phyloP scores from a whole-genome alignment of 2,329 filamentous ascomycete genomes.

The Cytospora schulzeri region DNA sequence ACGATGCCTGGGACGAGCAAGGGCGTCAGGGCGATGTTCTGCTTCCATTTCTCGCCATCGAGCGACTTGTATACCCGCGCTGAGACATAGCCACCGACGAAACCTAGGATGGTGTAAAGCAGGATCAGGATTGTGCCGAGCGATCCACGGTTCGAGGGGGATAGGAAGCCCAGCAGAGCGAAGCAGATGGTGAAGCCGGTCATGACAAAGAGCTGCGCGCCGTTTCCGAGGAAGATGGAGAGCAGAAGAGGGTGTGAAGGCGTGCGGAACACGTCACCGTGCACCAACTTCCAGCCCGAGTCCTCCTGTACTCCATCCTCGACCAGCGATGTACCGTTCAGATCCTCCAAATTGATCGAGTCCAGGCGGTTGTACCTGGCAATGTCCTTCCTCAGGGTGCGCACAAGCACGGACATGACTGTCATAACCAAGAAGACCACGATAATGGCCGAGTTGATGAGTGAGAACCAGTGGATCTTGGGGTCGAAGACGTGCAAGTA shows the following conservation, averaged over 20 bases:
- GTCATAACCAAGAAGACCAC: constrained; percentile 89
- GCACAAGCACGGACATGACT: constrained; percentile 87
- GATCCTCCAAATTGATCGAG: constrained; percentile 84
- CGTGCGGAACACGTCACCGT: constrained; percentile 93
- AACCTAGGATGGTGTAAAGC: constrained; percentile 90
- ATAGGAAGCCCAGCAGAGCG: constrained; percentile 90
- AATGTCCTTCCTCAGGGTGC: constrained; percentile 92
- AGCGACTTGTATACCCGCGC: constrained; percentile 93
- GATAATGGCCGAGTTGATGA: constrained; percentile 94
- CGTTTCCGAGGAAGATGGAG: constrained; percentile 87
- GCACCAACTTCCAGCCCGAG: constrained; percentile 97
- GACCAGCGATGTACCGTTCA: constrained; percentile 74
- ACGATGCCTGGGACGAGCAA: constrained; percentile 83
- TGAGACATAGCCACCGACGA: constrained; percentile 88
- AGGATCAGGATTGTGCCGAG: constrained; percentile 91
- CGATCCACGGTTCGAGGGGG: constrained; percentile 91
- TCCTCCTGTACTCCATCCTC: constrained; percentile 97
- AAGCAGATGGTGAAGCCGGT: constrained; percentile 91
- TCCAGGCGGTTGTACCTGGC: constrained; percentile 95
- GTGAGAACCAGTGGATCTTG: constrained; percentile 98
- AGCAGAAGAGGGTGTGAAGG: constrained; percentile 82
- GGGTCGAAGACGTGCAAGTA: constrained; percentile 97
- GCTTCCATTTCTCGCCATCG: constrained; percentile 89
- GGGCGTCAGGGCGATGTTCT: constrained; percentile 88
- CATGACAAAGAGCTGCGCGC: constrained; percentile 97